Percentiles rank a stretch among this genome's conserved stretches.
Conservation (phyloP, 257 asterid genomes). For the Solanum boliviense region DNA sequence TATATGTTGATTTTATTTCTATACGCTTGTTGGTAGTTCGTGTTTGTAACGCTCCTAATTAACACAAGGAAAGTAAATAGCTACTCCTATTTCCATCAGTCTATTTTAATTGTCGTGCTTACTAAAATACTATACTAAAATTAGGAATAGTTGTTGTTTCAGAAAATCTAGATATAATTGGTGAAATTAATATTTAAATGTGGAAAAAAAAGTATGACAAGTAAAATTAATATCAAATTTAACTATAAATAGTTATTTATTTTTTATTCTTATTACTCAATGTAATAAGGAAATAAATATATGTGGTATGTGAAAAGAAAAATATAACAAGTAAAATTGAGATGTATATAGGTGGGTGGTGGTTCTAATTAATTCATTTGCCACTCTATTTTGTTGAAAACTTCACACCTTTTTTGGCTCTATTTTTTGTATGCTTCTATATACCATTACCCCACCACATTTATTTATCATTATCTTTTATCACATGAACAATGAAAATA, state of each 20-base stretch:
- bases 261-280: neutral
- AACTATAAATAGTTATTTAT: neutral
- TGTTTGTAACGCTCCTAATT: neutral
- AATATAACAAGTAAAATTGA: neutral
- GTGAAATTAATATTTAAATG: neutral
- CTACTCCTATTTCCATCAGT: accelerated
- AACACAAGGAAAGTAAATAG: neutral
- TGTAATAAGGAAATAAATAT: neutral
- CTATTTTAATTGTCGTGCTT: neutral
- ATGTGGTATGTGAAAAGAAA: neutral
- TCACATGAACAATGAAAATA: neutral
- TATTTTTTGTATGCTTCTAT: neutral
- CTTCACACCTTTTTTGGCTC: neutral
- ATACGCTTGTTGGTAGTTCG: neutral
- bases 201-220: neutral
- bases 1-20: neutral
- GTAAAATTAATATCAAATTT: neutral
- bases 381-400: neutral
- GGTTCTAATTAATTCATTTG: neutral
- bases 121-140: accelerated
- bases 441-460: neutral
- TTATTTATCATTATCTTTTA: neutral
- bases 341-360: neutral
- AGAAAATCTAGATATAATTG: neutral
- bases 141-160: neutral